Conservation (phyloP, 2,329 filamentous ascomycete genomes). For the Calonectria naviculata region DNA sequence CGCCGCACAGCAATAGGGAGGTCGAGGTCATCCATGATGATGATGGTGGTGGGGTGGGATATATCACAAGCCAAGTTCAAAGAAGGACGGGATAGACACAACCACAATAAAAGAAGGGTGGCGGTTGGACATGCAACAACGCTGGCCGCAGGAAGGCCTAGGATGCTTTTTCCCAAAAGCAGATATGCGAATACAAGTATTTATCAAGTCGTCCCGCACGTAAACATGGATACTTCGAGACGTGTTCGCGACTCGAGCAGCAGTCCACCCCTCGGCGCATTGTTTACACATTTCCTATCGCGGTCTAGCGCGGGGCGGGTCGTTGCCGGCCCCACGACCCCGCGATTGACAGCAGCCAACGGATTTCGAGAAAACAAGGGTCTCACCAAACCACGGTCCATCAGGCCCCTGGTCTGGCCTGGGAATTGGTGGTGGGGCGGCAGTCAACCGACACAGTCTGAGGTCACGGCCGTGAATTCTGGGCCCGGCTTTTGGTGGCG, state of each 20-base stretch:
- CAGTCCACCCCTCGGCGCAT: constrained; percentile 30
- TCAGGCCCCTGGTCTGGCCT: background rate
- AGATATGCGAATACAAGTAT: constrained; percentile 9
- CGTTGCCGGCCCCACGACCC: constrained; percentile 33
- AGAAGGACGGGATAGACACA: background rate
- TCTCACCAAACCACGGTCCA: constrained; percentile 34
- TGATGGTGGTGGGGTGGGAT: background rate
- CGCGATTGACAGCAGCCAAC: constrained; percentile 42
- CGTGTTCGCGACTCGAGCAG: constrained; percentile 26
- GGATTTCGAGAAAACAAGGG: constrained; percentile 32
- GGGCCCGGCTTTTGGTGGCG: constrained; percentile 26
- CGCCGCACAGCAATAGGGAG: constrained; percentile 68
- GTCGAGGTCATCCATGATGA: constrained; percentile 52
- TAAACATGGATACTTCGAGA: constrained; percentile 30
- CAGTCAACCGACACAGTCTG: background rate
- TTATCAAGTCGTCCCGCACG: constrained; percentile 20
- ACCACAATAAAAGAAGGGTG: background rate
- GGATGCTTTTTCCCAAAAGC: background rate
- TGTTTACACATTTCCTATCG: constrained; percentile 61
- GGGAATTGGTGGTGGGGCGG: constrained; percentile 1
- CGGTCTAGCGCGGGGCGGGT: constrained; percentile 46
- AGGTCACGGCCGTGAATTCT: constrained; percentile 36
- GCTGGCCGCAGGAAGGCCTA: constrained; percentile 13
- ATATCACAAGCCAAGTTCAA: constrained; percentile 4
- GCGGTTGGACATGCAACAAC: constrained; percentile 14